Conservation (phyloP, 225 moss, liverwort and hornwort genomes). For the Ulota crispa region DNA sequence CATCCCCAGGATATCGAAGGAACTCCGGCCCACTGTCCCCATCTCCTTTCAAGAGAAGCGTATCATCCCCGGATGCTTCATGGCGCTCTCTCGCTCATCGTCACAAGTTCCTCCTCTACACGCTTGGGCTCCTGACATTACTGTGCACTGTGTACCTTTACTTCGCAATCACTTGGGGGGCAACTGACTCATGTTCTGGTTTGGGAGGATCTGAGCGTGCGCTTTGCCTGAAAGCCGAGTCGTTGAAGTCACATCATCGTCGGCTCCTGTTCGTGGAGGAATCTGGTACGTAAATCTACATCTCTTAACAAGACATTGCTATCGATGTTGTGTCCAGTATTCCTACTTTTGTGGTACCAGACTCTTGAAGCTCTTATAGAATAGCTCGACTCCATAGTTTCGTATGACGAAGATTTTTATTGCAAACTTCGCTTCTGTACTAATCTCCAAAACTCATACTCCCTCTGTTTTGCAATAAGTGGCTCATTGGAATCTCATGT, state of each 20-base stretch:
- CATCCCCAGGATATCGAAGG: conserved; percentile 54
- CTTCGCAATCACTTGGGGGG: conserved; percentile 58
- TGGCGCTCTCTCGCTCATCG: conserved; percentile 58
- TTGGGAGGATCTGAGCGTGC: conserved; percentile 58
- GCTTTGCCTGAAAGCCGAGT: conserved; percentile 37
- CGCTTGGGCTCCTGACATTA: conserved; percentile 53
- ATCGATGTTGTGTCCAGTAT: not conserved
- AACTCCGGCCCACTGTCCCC: conserved; percentile 24
- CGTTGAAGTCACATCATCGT: conserved; percentile 45
- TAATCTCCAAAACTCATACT: no score
- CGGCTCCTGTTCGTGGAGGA: conserved; percentile 51
- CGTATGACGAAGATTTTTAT: not conserved
- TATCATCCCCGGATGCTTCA: conserved; percentile 47
- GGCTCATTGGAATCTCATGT: no score
- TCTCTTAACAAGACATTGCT: not conserved
- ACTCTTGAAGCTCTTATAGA: not conserved
- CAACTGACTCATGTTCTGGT: conserved; percentile 53
- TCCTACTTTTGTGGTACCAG: not conserved
- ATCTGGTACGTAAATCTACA: conserved; percentile 27
- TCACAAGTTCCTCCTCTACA: conserved; percentile 62
- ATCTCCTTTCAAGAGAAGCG: conserved; percentile 40
- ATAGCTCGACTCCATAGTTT: not conserved
- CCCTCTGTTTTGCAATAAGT: no score
- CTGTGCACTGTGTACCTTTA: conserved; percentile 70
- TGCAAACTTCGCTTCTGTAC: not conserved